Conservation (phyloP, 2,329 filamentous ascomycete species). For the Atkinsonella hypoxylon region DNA sequence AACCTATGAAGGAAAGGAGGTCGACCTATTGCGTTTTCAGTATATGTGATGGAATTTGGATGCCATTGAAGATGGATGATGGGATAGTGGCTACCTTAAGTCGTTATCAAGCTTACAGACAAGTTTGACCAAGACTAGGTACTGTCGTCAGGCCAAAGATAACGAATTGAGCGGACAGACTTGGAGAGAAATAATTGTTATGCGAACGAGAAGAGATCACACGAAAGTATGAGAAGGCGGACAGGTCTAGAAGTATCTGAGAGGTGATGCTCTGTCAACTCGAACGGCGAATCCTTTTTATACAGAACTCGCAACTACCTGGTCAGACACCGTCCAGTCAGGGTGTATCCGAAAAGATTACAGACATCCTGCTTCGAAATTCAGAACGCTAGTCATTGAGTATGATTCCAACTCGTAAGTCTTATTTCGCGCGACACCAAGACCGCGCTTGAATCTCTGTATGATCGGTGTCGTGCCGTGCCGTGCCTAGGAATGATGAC, state of each 20-base stretch:
- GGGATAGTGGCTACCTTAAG: slow-evolving; percentile 28
- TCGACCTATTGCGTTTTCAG: slow-evolving; percentile 27
- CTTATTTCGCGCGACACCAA: not conserved
- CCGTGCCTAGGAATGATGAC: not conserved
- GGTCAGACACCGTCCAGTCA: slow-evolving; percentile 49
- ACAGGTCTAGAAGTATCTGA: not conserved
- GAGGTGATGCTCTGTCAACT: slow-evolving; percentile 8
- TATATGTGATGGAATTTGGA: not conserved
- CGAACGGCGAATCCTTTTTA: slow-evolving; percentile 52
- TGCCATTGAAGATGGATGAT: not conserved
- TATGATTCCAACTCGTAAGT: slow-evolving; percentile 1
- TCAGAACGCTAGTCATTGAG: slow-evolving; percentile 36
- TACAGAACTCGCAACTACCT: slow-evolving; percentile 49
- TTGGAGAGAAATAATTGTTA: slow-evolving; percentile 8
- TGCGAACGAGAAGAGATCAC: too few relatives aligned
- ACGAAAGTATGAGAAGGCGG: not conserved
- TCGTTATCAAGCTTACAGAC: slow-evolving; percentile 43
- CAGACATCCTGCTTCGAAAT: slow-evolving; percentile 35
- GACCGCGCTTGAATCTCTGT: not conserved
- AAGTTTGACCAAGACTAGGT: slow-evolving; percentile 55
- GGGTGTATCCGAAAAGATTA: slow-evolving; percentile 35
- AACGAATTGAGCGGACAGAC: slow-evolving; percentile 50
- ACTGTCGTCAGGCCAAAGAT: slow-evolving; percentile 56
- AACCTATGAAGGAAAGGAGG: slow-evolving; percentile 57
- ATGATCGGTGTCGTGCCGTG: not conserved